Conservation (phyloP, 768 basidiomycete species). For the Amanita rubescens region DNA sequence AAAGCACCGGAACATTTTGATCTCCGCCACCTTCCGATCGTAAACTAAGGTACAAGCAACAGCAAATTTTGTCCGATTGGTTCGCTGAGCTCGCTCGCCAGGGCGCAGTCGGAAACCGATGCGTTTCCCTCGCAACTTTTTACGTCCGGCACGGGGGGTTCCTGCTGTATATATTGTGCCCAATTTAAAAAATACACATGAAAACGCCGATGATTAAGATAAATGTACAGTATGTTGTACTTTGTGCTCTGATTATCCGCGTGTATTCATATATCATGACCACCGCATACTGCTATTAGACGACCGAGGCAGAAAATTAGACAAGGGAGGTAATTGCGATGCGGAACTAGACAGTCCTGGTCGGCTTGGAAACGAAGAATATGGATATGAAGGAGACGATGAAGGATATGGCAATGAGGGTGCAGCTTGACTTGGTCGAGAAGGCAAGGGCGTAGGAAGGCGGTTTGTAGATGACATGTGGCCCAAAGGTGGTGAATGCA, state of each 20-base stretch:
- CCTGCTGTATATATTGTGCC: no score
- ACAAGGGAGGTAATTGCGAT: conserved; percentile 7
- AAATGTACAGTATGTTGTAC: background rate
- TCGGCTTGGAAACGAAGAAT: conserved; percentile 12
- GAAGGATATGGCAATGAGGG: conserved; percentile 17
- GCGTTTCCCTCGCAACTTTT: no score
- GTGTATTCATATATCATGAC: conserved; percentile 10
- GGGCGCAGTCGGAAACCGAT: background rate
- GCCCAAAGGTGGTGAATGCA: conserved; percentile 4
- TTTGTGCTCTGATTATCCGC: background rate
- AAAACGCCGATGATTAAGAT: conserved; percentile 1
- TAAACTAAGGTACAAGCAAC: background rate
- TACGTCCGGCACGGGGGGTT: no score
- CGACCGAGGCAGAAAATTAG: conserved; percentile 17
- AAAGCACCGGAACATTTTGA: conserved; percentile 38
- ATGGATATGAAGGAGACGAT: conserved; percentile 11
- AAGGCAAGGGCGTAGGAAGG: conserved; percentile 8
- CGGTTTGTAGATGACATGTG: conserved; percentile 3
- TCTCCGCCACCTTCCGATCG: conserved; percentile 30
- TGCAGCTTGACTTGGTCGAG: conserved; percentile 6
- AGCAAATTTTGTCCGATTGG: background rate
- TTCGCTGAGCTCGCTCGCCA: background rate
- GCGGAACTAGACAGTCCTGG: conserved; percentile 9
- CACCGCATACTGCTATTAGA: conserved; percentile 11
- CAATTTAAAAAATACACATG: background rate